Base-by-base conservation (phyloP, 2,329 filamentous ascomycete species). In the Trichoderma atroviride region DNA sequence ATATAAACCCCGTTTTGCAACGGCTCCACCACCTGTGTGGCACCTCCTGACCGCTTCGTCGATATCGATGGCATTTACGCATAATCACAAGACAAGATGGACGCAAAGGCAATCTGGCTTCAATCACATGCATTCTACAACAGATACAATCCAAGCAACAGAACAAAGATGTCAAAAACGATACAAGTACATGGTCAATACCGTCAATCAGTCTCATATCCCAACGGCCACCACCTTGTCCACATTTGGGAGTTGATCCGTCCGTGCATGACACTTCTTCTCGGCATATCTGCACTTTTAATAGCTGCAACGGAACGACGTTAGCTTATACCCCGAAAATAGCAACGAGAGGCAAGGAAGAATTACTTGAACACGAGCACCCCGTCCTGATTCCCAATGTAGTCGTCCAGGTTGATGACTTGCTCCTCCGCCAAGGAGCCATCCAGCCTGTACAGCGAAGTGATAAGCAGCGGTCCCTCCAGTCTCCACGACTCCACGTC, bases 401-500 rank as follows among this genome's bases (percentile, higher is more conserved):
- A 64, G 6, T 53, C 4, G 19, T 69, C 61, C 53, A 69, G 43
- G 24, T 63, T 37, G 29, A 65, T 29, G 10, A 59, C 31, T 40
- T 64, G 60, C 60, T 69, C 68, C 5, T 47, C 50, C n/a, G 53
- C 68, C 6, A 69, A 59, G n/a, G 40, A 59, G 16, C 53, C 53
- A 59, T 69, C 68, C 24, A 31, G 10, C 16, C n/a, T 27, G 43
- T 65, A 59, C 4, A 69, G 22, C 24, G 59, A 9, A n/a, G 68
- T 65, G 16, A 60, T 53, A 29, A 69, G n/a, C 24, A 33, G 43
- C 14, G 55, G 52, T 13, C 68, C 68, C 2, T 69, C 60, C 24
- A 69, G 68, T 37, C 68, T 56, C 68, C 60, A 69, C 10, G 68
- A 65, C 0, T 5, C 22, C 4, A 10, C 6, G 22, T 69, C 68